Evolutionary conservation across 2,329 filamentous ascomycete genomes (phyloP), one percentile per base, ranked within the genome.

Genomic region (Sporothrix pseudoabietina): DNA sequence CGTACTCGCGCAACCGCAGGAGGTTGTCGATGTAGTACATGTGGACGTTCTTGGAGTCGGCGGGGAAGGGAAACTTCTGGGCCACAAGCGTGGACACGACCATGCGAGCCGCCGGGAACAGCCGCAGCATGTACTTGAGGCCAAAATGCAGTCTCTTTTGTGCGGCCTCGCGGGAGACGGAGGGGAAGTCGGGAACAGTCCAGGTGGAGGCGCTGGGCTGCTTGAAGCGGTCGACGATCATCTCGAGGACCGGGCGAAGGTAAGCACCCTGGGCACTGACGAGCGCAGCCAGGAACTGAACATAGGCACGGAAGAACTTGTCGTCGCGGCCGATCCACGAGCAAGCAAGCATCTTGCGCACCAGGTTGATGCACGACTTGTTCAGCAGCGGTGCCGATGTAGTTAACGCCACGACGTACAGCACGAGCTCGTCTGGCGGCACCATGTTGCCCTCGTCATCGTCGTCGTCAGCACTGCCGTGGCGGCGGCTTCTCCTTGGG

Each of bases 1-100:
- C 89, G 79, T 97, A 97, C 68, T 89, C 86, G 71, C 92, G 90
- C 47, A 98, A 84, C 74, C 87, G 88, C 35, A 98, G 84, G 10
- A 98, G 84, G 79, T 98, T 97, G 78, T 91, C 87, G 73, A 97
- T 91, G 79, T 97, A 99, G n/a, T 91, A 89, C 77, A 95, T 88
- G 80, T 97, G 94, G n/a, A 89, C 86, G 76, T 90, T 90, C 75
- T 91, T 91, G 4, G 91, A 89, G 71, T 97, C 93, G 75, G 91
- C 91, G 69, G 92, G 87, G 74, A 90, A 92, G 0, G 94, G 94
- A 75, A 97, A 97, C 57, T 90, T 90, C 69, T 84, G 81, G 68
- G 87, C 82, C 54, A 97, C 81, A 68, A 94, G 84, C 47, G 88
- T 87, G 52, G 91, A 88, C 41, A 98, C 84, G 1, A 91, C 87